Base-by-base conservation (phyloP, 306 rosid species). In the Quillaja saponaria region DNA sequence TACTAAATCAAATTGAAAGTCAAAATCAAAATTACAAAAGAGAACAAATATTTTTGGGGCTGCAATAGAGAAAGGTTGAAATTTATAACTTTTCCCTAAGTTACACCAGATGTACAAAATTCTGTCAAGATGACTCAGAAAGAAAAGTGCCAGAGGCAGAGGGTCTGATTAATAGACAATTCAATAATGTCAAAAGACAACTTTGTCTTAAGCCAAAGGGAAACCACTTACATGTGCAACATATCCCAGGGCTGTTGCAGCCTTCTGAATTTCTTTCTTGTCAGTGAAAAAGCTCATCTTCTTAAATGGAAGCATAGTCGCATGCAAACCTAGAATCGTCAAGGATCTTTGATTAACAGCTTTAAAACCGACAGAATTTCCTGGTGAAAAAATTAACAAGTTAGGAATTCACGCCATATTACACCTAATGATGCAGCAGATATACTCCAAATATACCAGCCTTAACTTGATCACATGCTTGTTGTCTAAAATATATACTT, bases 171-270 rank as follows among this genome's bases (percentile, higher is more conserved):
- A 25, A 2, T 25, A 4, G 31, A 25, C 31, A 25, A 2, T 25
- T 4, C 31, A 25, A 25, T 25, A 25, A 25, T 25, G 4, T 25
- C 4, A 4, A 25, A 4, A 25, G 4, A 25, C 31, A 25, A 1
- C 4, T 25, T 25, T 25, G 2, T 25, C 31, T 25, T 25, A 25
- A 25, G 31, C 31, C 31, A 25, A 25, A 25, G 31, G 31, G 31
- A 4, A 12, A 59, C 61, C 60, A 82, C 99, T 74, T 75, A 92
- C 99, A 49, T 92, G 97, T 16, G 87, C 91, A 25, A 76, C 90
- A 61, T 87, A 92, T 79, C 97, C 99, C 65, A 92, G 78, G 76
- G 97, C 86, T 57, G 95, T 83, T 72, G 99, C 88, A 80, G 95
- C 84, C 73, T 58, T 85, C 78, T 87, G 96, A 70, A 81, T 83